These are phyloP conservation scores for Magnaporthiopsis poae DNA, from an alignment of 2,329 filamentous ascomycete species.

Conservation along the genomic window DNA sequence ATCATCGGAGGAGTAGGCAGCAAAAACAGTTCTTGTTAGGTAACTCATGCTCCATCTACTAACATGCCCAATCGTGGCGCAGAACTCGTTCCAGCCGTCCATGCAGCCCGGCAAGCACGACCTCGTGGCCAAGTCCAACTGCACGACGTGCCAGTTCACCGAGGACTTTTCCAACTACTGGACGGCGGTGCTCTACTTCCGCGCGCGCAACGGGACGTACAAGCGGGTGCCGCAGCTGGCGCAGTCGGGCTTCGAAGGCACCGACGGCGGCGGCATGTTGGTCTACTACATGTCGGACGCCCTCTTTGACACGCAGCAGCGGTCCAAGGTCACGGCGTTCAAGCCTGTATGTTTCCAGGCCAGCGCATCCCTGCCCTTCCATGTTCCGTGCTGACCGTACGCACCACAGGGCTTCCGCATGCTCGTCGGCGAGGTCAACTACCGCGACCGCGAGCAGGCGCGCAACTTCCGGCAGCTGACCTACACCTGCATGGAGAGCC, in stretches of 20 bases:
- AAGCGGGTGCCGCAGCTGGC: conserved; percentile 7
- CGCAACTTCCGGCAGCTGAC: conserved; percentile 29
- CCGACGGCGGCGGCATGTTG: conserved; percentile 29
- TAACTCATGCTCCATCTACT: neutral
- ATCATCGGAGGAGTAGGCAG: conserved; percentile 40
- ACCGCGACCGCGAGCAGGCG: conserved; percentile 23
- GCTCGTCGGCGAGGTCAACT: conserved; percentile 32
- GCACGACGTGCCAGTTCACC: conserved; percentile 8
- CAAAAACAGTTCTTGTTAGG: neutral
- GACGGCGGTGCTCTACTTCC: conserved; percentile 8
- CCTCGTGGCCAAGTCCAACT: neutral
- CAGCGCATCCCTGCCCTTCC: neutral
- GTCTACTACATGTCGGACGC: conserved; percentile 38
- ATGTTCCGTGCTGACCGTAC: too few relatives aligned
- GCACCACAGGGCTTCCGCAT: conserved; percentile 30
- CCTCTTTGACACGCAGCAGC: conserved; percentile 26
- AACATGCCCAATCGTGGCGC: neutral
- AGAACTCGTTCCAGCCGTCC: conserved; percentile 7
- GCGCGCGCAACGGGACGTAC: conserved; percentile 9
- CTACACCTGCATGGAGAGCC: conserved; percentile 29
- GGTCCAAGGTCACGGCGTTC: conserved; percentile 10
- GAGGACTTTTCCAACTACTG: conserved; percentile 9
- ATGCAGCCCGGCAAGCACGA: conserved; percentile 6
- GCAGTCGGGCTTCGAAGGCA: conserved; percentile 25
- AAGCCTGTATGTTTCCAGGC: neutral